Percentiles rank a stretch among this genome's conserved stretches.
phyloP scores from a whole-genome alignment of 768 basidiomycete species.

The Mycena sanguinolenta region DNA sequence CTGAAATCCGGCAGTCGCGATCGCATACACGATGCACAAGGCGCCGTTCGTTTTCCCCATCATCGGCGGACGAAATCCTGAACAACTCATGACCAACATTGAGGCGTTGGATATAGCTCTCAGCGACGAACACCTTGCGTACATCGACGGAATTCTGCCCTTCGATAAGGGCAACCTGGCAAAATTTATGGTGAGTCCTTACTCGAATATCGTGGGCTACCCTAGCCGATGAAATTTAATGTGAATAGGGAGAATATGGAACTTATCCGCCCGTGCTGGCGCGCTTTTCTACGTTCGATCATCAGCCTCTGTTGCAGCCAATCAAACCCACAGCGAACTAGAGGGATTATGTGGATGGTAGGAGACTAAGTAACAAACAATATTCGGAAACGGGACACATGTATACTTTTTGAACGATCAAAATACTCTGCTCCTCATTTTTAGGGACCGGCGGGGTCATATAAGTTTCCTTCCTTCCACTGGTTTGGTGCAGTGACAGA shows the following conservation, averaged over 20 bases:
- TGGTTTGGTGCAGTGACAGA: too few relatives aligned
- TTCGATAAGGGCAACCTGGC: constrained; percentile 53
- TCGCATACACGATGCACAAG: constrained; percentile 53
- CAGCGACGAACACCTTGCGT: constrained; percentile 50
- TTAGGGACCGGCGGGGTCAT: too few relatives aligned
- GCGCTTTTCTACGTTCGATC: neutral
- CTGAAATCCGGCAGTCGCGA: neutral
- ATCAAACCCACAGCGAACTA: neutral
- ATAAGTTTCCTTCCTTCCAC: too few relatives aligned
- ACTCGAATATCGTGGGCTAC: neutral
- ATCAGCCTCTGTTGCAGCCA: neutral
- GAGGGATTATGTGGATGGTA: too few relatives aligned
- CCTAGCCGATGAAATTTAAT: neutral
- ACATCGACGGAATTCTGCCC: constrained; percentile 49
- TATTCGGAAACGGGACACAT: too few relatives aligned
- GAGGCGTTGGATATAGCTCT: constrained; percentile 36
- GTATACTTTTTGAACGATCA: too few relatives aligned
- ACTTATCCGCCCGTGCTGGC: neutral
- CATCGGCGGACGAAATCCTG: constrained; percentile 39
- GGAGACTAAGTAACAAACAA: too few relatives aligned
- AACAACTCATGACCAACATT: neutral
- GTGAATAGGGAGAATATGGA: neutral
- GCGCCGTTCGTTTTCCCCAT: constrained; percentile 58
- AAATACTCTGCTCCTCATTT: too few relatives aligned
- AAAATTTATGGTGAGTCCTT: neutral